Evolutionary conservation across 176 grass and related monocot species (phyloP).

Genomic region (Ensete glaucum): DNA sequence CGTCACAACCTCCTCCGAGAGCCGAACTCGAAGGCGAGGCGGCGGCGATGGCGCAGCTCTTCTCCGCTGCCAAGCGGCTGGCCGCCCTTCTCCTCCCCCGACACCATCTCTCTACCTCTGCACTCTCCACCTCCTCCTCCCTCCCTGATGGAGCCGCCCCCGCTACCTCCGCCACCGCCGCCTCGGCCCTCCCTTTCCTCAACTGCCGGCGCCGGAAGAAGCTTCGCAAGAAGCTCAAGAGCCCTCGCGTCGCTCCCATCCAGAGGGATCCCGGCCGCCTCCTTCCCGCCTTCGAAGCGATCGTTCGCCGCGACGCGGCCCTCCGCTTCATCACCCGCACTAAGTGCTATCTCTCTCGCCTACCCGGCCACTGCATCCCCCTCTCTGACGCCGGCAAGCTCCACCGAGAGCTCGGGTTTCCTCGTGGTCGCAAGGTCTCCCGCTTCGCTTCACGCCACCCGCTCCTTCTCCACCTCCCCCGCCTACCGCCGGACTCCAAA

Average conservation of each 20-base stretch:
- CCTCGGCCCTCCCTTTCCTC: constrained; percentile 57
- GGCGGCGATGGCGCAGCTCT: constrained; percentile 18
- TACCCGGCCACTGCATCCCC: constrained; percentile 48
- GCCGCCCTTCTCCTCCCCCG: neutral
- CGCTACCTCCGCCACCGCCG: constrained; percentile 33
- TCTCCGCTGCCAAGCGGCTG: constrained; percentile 39
- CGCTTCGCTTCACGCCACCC: constrained; percentile 44
- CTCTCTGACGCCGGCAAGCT: constrained; percentile 52
- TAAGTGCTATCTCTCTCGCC: constrained; percentile 45
- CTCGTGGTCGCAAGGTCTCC: constrained; percentile 50
- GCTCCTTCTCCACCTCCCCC: constrained; percentile 48
- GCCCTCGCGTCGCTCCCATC: constrained; percentile 59
- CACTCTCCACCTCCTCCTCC: neutral
- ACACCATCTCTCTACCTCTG: neutral
- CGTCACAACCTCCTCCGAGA: neutral
- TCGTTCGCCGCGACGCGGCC: constrained; percentile 43
- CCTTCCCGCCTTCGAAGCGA: constrained; percentile 35
- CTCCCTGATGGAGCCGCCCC: constrained; percentile 16
- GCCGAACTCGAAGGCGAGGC: constrained; percentile 10
- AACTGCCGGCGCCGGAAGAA: constrained; percentile 62
- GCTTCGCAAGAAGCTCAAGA: constrained; percentile 55
- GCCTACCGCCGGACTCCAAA: constrained; percentile 24
- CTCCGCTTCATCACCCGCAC: constrained; percentile 65
- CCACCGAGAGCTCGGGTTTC: constrained; percentile 64
- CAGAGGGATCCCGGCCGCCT: constrained; percentile 43